Evolutionary conservation across 768 basidiomycete genomes (phyloP), one percentile per base, ranked within the genome.

Genomic region (Lentinula edodes): DNA sequence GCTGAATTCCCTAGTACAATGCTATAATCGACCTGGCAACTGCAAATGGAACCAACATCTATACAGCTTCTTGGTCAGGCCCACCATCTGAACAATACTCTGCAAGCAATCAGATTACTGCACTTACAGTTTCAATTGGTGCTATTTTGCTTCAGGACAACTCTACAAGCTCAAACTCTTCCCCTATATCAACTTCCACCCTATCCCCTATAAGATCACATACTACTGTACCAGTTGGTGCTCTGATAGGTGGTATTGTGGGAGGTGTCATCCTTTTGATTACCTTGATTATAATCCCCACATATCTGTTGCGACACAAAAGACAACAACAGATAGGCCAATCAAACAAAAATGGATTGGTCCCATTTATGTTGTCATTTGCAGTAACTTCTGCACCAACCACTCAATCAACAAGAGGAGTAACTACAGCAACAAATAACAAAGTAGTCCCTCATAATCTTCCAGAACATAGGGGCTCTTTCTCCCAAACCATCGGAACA

Each of bases 1-100:
- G 32, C 7, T 20, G 36, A n/a, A 61, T 36, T 60, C 48, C 48
- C 48, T 57, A 65, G 65, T 65, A 61, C 52, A 65, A 65, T 43
- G 65, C 65, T 43, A 51, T 66, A 35, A 45, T 52, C 18, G 60
- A 66, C 13, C 54, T 61, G 35, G 63, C 65, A 15, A 66, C 65
- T 34, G 38, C 48, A 10, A 43, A 53, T 28, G 61, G 61, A 43
- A 62, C 56, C 38, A 56, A 62, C 28, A 66, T 66, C 28, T 64
- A 66, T 48, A 56, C 13, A 38, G 13, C 15, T 32, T 56, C 61
- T 5, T 66, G 65, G 63, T 32, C 48, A 10, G 63, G 61, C 16
- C 65, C 65, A 9, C 58, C 63, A 18, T 48, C 46, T n/a, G 20
- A 61, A 0, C 35, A 16, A 16, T 64, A 43, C 54, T 57, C 38